These are phyloP conservation scores for Apiotrichum domesticum DNA, from an alignment of 1,284 basidiomycete species.

Conservation along the genomic window DNA sequence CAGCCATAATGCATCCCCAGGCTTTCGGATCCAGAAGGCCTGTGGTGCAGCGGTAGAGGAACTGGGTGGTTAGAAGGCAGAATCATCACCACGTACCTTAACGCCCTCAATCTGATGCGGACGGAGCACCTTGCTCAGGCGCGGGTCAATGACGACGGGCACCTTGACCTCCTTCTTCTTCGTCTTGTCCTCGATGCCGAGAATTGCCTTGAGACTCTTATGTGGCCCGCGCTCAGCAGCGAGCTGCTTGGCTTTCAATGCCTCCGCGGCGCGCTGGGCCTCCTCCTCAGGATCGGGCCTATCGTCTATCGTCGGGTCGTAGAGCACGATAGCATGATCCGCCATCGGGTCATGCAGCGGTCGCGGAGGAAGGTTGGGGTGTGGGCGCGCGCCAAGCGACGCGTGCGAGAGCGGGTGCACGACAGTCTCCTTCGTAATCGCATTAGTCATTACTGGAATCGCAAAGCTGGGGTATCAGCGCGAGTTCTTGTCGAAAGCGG, in stretches of 20 bases:
- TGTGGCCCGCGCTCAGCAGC: slow-evolving; percentile 65
- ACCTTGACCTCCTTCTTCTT: slow-evolving; percentile 71
- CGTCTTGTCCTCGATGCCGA: slow-evolving; percentile 64
- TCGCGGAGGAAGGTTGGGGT: slow-evolving; percentile 75
- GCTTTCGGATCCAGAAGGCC: slow-evolving; percentile 88
- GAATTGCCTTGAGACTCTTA: slow-evolving; percentile 76
- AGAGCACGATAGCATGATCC: slow-evolving; percentile 94
- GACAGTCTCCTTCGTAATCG: slow-evolving; percentile 63
- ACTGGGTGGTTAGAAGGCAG: slow-evolving; percentile 49
- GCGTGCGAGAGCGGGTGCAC: slow-evolving; percentile 61
- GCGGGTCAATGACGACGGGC: slow-evolving; percentile 92
- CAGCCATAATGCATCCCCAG: slow-evolving; percentile 97
- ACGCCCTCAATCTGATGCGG: slow-evolving; percentile 99
- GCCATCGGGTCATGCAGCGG: slow-evolving; percentile 95
- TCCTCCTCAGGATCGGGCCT: slow-evolving; percentile 68
- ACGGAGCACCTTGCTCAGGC: slow-evolving; percentile 75
- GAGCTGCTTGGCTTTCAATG: slow-evolving; percentile 58
- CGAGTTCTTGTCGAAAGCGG: slow-evolving; percentile 4
- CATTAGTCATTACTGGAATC: slow-evolving; percentile 79
- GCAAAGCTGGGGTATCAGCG: slow-evolving; percentile 56
- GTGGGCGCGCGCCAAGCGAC: slow-evolving; percentile 80
- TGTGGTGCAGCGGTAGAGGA: slow-evolving; percentile 90
- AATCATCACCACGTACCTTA: slow-evolving; percentile 57
- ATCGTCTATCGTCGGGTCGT: slow-evolving; percentile 92
- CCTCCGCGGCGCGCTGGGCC: slow-evolving; percentile 53